Base-by-base conservation (phyloP, 371 early-diverging fungal species). In the Homolaphlyctis polyrhiza region DNA sequence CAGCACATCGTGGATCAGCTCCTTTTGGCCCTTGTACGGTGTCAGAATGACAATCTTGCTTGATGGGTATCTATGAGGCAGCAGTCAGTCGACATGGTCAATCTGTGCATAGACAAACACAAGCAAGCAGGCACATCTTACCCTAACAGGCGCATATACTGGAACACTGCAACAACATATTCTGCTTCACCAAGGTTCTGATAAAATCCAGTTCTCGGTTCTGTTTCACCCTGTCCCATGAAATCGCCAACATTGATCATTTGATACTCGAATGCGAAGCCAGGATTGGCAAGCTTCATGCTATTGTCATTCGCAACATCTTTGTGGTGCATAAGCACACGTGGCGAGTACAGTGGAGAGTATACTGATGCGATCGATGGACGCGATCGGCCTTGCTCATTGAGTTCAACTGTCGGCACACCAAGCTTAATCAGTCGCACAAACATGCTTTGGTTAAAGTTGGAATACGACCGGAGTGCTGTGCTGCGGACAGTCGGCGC, bases 151-250 rank as follows among this genome's bases (percentile, higher is more conserved):
- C 95, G 86, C 98, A 97, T 94, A 78, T 96, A 97, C 77, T 93
- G 93, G 80, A 85, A 97, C 14, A 88, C 77, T 5, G 96, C 95
- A 6, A 97, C 97, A 3, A 91, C 80, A 67, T 91, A 96, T 76
- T 97, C 98, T 28, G 98, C 98, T 68, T 97, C 98, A n/a, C 91
- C 95, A 58, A 97, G 71, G 69, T 97, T 97, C 75, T 97, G 93
- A n/a, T 67, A 59, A 49, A 80, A 76, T 49, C 75, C 70, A 13
- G 71, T 72, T 33, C 69, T 35, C 27, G 81, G 81, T 57, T 90
- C 89, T 1, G 87, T 79, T 71, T 97, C 98, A 14, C 96, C 96
- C 34, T 82, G 68, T 23, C 87, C 86, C 55, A 86, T 73, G 66
- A 85, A 92, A 16, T 89, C 84, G 16, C 66, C 84, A 3, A 96